These are phyloP conservation scores for Blastobotrys indianensis DNA, from an alignment of 1,139 yeast genomes.

Conservation along the genomic window DNA sequence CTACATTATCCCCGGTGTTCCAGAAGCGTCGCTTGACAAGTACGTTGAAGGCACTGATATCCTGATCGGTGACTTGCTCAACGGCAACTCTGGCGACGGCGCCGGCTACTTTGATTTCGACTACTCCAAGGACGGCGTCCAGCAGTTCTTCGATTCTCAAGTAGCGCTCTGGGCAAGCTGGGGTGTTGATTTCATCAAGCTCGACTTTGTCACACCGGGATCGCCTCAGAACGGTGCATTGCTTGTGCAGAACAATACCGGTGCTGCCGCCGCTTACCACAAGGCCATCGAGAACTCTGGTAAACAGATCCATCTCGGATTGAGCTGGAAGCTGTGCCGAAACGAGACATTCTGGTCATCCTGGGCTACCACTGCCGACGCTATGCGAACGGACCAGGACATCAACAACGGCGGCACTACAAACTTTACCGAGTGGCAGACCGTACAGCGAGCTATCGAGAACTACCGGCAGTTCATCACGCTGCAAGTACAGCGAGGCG, in stretches of 20 bases:
- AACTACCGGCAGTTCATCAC: constrained; percentile 14
- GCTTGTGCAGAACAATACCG: constrained; percentile 8
- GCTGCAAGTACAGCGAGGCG: constrained; percentile 9
- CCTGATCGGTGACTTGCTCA: constrained; percentile 6
- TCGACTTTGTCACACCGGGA: constrained; percentile 14
- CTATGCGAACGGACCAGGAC: constrained; percentile 15
- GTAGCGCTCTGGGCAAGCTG: constrained; percentile 10
- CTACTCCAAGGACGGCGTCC: constrained; percentile 12
- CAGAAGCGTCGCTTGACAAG: constrained; percentile 7
- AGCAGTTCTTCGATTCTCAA: constrained; percentile 12
- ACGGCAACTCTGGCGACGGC: constrained; percentile 13
- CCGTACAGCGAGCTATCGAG: constrained; percentile 15
- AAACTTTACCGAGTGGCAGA: constrained; percentile 10
- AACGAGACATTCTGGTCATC: constrained; percentile 10
- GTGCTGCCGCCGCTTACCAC: constrained; percentile 11
- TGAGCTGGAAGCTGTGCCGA: constrained; percentile 15
- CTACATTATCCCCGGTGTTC: constrained; percentile 13
- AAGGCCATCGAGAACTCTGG: constrained; percentile 12
- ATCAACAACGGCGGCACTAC: constrained; percentile 9
- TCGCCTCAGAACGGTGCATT: constrained; percentile 12
- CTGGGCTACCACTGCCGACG: constrained; percentile 11
- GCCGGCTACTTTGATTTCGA: constrained; percentile 12
- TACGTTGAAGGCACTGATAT: constrained; percentile 12
- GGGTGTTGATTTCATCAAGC: constrained; percentile 13
- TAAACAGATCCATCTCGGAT: constrained; percentile 9